These are phyloP conservation scores for Eucalyptus pauciflora DNA, from an alignment of 345 rosid species.

Conservation along the genomic window DNA sequence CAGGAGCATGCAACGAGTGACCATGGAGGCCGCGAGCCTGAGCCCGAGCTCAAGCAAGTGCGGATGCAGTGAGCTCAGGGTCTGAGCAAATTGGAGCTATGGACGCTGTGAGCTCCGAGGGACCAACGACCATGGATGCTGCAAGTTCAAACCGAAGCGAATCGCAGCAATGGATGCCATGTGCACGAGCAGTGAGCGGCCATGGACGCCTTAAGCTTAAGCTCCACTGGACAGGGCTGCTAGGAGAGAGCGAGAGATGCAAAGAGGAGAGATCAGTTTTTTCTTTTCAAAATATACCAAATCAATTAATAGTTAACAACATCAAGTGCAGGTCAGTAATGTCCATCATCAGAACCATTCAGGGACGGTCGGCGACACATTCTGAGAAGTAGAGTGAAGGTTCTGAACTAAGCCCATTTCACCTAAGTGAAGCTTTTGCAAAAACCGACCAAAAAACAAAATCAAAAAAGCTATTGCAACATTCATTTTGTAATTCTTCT, in stretches of 20 bases:
- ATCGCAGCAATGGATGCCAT: background rate
- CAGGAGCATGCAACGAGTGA: background rate
- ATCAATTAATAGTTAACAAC: background rate
- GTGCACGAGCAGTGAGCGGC: background rate
- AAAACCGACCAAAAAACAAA: background rate
- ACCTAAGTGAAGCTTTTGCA: background rate
- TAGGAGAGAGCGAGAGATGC: background rate
- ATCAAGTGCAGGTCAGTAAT: background rate
- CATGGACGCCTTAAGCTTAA: background rate
- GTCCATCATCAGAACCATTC: background rate
- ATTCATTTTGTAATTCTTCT: background rate
- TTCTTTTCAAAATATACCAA: background rate
- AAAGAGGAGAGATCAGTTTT: background rate
- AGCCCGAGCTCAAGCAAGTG: background rate
- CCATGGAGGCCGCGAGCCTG: background rate
- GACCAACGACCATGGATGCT: background rate
- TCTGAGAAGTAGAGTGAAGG: background rate
- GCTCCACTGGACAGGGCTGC: background rate
- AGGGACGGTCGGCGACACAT: background rate
- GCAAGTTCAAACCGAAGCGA: background rate
- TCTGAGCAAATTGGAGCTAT: background rate
- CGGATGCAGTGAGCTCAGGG: background rate
- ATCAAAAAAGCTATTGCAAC: rapidly evolving
- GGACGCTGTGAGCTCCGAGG: background rate
- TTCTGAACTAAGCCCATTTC: background rate